These are phyloP conservation scores for Globomyces pollinis-pini DNA, from an alignment of 192 early-diverging fungal species.

Conservation along the genomic window DNA sequence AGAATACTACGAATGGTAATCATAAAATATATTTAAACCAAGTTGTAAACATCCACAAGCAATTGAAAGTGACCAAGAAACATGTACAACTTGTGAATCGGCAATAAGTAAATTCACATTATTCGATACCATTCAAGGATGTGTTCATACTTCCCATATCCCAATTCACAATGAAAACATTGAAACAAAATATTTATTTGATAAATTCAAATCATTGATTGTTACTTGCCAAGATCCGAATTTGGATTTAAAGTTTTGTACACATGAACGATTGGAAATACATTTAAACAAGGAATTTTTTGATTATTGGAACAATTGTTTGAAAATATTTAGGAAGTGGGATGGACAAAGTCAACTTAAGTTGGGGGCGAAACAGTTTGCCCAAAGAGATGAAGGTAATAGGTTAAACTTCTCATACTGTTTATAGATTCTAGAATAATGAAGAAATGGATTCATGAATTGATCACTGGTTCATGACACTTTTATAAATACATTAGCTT, in stretches of 20 bases:
- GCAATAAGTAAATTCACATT: not conserved
- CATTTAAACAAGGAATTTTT: no score
- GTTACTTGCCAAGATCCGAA: not conserved
- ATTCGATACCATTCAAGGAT: not conserved
- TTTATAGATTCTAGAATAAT: not conserved
- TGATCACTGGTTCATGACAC: no score
- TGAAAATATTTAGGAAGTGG: not conserved
- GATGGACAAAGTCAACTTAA: not conserved
- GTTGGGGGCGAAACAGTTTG: not conserved
- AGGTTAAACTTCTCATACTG: no score
- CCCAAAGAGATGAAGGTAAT: not conserved
- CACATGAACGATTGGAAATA: not conserved
- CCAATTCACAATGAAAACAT: not conserved
- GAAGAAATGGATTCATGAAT: not conserved
- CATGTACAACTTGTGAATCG: not conserved
- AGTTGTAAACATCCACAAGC: constrained; percentile 1
- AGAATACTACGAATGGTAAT: not conserved
- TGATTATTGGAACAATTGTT: not conserved
- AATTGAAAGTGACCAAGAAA: not conserved
- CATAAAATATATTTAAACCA: no score
- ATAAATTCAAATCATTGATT: not conserved
- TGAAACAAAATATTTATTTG: not conserved
- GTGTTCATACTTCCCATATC: not conserved
- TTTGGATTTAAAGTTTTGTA: not conserved
- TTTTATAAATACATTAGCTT: not conserved